Conservation (phyloP, 768 basidiomycete species). For the Termitomyces sp. region DNA sequence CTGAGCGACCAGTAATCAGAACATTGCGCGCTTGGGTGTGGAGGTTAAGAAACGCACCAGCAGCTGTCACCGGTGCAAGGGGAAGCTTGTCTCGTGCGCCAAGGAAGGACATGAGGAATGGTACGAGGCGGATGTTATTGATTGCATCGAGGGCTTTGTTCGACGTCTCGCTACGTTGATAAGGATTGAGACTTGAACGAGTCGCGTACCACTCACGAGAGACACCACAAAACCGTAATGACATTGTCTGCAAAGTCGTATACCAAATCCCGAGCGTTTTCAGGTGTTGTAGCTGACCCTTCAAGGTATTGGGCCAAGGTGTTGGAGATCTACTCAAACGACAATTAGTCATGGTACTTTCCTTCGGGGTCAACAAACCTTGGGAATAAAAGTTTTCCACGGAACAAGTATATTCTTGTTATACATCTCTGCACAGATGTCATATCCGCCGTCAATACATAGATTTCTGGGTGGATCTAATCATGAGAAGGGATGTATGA, state of each 20-base stretch:
- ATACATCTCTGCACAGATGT: conserved; percentile 96
- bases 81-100: conserved; percentile 68
- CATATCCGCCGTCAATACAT: conserved; percentile 93
- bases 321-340: conserved; percentile 59
- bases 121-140: conserved; percentile 74
- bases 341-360: conserved; percentile 4
- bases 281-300: conserved; percentile 58
- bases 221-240: conserved; percentile 90
- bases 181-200: conserved; percentile 9
- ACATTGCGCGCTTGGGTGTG: neutral
- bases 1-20: conserved; percentile 35
- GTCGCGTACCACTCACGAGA: conserved; percentile 66
- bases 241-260: conserved; percentile 91
- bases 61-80: conserved; percentile 69
- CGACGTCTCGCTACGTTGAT: conserved; percentile 74
- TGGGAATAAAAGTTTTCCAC: conserved; percentile 72
- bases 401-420: conserved; percentile 90
- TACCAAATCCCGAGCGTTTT: conserved; percentile 71
- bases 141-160: conserved; percentile 89
- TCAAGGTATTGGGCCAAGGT: conserved; percentile 68
- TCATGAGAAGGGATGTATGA: neutral
- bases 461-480: conserved; percentile 62
- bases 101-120: conserved; percentile 91
- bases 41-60: conserved; percentile 50
- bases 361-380: conserved; percentile 42